Evolutionary conservation across 768 basidiomycete genomes (phyloP).

Genomic region (Termitomyces sp.): DNA sequence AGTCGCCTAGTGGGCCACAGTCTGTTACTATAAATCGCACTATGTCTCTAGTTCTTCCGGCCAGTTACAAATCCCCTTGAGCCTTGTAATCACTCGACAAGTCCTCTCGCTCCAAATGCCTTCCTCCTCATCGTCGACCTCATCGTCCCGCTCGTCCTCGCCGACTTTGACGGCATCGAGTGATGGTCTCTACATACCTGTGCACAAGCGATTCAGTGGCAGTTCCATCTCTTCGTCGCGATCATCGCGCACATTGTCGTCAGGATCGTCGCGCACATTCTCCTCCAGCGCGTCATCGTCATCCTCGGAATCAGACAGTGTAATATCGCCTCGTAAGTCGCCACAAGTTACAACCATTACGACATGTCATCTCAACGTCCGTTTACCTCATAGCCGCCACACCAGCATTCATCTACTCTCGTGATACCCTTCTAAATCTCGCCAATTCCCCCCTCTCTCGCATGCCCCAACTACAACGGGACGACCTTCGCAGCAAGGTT

Average conservation of each 20-base stretch:
- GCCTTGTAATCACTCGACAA: too few relatives aligned
- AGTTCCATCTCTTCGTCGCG: conserved; percentile 13
- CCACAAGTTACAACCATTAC: not conserved
- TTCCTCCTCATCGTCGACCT: conserved; percentile 15
- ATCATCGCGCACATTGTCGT: conserved; percentile 3
- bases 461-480: conserved; percentile 18
- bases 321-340: conserved; percentile 13
- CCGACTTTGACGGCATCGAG: conserved; percentile 13
- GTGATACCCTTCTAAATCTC: conserved; percentile 20
- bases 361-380: not conserved
- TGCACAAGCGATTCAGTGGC: conserved; percentile 29
- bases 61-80: not conserved
- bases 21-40: conserved; percentile 6
- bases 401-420: conserved; percentile 19
- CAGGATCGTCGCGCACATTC: conserved; percentile 4
- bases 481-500: conserved; percentile 17
- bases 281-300: conserved; percentile 11
- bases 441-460: conserved; percentile 21
- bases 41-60: not conserved
- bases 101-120: conserved; percentile 14
- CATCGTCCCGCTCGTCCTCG: conserved; percentile 11
- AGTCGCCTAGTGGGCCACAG: not conserved
- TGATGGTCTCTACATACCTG: conserved; percentile 30
- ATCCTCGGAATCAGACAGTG: conserved; percentile 14
- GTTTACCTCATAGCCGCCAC: conserved; percentile 1